Percentiles rank a stretch among this genome's conserved stretches.
Conservation (phyloP, 768 basidiomycete species). For the Boletellus ananas region DNA sequence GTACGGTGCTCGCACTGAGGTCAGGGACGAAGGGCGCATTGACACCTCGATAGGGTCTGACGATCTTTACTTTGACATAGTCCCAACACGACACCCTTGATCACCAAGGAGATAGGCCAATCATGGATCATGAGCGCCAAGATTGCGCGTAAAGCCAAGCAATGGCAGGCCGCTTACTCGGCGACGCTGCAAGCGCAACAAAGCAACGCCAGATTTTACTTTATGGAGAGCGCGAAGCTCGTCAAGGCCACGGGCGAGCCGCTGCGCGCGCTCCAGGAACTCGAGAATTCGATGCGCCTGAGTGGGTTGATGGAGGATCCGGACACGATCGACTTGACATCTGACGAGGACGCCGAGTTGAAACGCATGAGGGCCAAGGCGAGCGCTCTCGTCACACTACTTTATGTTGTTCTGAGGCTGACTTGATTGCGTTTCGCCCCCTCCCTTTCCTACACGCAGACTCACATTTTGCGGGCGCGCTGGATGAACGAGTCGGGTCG, state of each 20-base stretch:
- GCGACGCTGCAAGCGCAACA: slow-evolving; percentile 89
- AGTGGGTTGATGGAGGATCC: slow-evolving; percentile 44
- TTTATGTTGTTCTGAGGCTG: background rate
- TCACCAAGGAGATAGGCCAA: slow-evolving; percentile 64
- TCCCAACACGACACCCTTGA: slow-evolving; percentile 30
- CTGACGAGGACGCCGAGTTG: slow-evolving; percentile 44
- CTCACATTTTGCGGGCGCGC: slow-evolving; percentile 74
- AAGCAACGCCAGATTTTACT: slow-evolving; percentile 65
- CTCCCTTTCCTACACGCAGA: slow-evolving; percentile 38
- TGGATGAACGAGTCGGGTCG: slow-evolving; percentile 93
- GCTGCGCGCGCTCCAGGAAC: slow-evolving; percentile 79
- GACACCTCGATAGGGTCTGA: slow-evolving; percentile 7
- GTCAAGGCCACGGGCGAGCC: slow-evolving; percentile 75
- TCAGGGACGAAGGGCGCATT: slow-evolving; percentile 31
- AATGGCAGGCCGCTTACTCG: slow-evolving; percentile 96
- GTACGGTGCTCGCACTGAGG: slow-evolving; percentile 78
- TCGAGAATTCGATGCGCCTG: slow-evolving; percentile 68
- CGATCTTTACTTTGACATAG: background rate
- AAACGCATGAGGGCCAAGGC: slow-evolving; percentile 72
- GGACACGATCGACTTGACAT: slow-evolving; percentile 54
- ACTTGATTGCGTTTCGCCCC: background rate
- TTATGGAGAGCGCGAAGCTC: slow-evolving; percentile 89
- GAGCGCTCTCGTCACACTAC: slow-evolving; percentile 1
- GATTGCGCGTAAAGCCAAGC: slow-evolving; percentile 91
- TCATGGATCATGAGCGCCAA: slow-evolving; percentile 95